A percentile compares a stretch with the other conserved stretches of the same genome.
phyloP scores from a whole-genome alignment of 2,329 filamentous ascomycete genomes.

The Trichoderma sp. region DNA sequence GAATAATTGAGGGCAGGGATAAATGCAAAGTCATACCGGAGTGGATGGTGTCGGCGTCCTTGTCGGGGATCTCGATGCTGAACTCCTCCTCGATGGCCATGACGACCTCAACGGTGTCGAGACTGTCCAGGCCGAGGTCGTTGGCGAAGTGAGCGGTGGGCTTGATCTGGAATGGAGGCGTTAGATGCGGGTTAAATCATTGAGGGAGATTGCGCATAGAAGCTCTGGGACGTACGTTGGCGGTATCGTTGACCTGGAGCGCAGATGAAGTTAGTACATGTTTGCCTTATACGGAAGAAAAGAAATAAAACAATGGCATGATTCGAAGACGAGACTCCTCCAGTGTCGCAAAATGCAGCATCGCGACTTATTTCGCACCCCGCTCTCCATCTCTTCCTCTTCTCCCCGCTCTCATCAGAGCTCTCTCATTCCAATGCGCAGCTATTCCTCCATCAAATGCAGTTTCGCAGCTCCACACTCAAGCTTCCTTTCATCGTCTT shows the following conservation, averaged over 20 bases:
- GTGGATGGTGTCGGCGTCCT: slow-evolving; percentile 92
- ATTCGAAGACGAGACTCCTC: not conserved
- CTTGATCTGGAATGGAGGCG: slow-evolving; percentile 66
- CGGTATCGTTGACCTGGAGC: slow-evolving; percentile 66
- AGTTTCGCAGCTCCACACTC: not conserved
- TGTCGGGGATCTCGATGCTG: slow-evolving; percentile 96
- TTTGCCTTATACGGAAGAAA: not conserved
- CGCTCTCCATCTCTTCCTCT: not conserved
- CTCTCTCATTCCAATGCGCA: slow-evolving; percentile 3
- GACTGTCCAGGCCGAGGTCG: slow-evolving; percentile 93
- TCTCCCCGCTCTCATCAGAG: not conserved
- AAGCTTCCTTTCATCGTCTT: not conserved
- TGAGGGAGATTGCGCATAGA: not conserved
- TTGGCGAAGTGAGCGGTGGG: slow-evolving; percentile 88
- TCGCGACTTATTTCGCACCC: slow-evolving; percentile 10
- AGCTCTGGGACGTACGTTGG: slow-evolving; percentile 57
- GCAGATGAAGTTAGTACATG: slow-evolving; percentile 34
- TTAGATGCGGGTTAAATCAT: slow-evolving; percentile 27
- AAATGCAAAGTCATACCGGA: slow-evolving; percentile 67
- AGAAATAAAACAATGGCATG: not conserved
- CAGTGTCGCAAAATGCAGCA: slow-evolving; percentile 3
- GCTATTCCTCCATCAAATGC: not conserved
- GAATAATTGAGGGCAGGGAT: no score
- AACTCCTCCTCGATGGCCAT: slow-evolving; percentile 98
- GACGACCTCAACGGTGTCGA: slow-evolving; percentile 98